Conservation (phyloP, 2,329 filamentous ascomycete species). For the Penicillium concentricum region DNA sequence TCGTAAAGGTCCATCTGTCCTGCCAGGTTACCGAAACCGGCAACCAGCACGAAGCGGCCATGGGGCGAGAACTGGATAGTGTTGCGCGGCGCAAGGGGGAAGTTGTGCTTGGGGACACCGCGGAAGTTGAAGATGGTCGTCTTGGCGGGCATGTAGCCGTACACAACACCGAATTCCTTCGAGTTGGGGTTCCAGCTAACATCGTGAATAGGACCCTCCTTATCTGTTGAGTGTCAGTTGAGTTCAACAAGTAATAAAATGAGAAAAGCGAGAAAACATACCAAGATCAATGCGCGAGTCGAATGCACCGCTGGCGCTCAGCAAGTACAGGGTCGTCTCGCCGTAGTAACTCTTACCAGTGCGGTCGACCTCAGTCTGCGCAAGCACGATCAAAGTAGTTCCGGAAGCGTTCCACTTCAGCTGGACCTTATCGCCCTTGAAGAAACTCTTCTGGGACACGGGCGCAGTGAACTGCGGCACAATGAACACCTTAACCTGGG, state of each 20-base stretch:
- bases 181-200: slow-evolving; percentile 98
- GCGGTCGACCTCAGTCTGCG: slow-evolving; percentile 97
- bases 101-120: slow-evolving; percentile 77
- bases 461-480: slow-evolving; percentile 80
- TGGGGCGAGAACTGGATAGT: slow-evolving; percentile 93
- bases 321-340: slow-evolving; percentile 93
- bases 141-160: slow-evolving; percentile 99
- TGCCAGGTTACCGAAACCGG: slow-evolving; percentile 94
- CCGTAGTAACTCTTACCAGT: slow-evolving; percentile 99
- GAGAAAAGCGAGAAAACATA: slow-evolving; percentile 31
- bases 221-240: slow-evolving; percentile 56
- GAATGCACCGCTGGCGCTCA: slow-evolving; percentile 87
- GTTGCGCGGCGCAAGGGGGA: slow-evolving; percentile 85
- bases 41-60: slow-evolving; percentile 87
- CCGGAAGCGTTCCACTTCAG: slow-evolving; percentile 96
- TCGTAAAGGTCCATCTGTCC: slow-evolving; percentile 98
- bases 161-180: slow-evolving; percentile 95
- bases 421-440: slow-evolving; percentile 98
- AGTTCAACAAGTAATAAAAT: neutral
- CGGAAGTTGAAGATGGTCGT: slow-evolving; percentile 95
- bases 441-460: slow-evolving; percentile 97
- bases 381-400: slow-evolving; percentile 87
- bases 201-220: slow-evolving; percentile 96
- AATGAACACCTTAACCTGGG: slow-evolving; percentile 89
- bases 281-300: slow-evolving; percentile 83